phyloP scores from a whole-genome alignment of 768 basidiomycete genomes.

The Rhodotorula toruloides region DNA sequence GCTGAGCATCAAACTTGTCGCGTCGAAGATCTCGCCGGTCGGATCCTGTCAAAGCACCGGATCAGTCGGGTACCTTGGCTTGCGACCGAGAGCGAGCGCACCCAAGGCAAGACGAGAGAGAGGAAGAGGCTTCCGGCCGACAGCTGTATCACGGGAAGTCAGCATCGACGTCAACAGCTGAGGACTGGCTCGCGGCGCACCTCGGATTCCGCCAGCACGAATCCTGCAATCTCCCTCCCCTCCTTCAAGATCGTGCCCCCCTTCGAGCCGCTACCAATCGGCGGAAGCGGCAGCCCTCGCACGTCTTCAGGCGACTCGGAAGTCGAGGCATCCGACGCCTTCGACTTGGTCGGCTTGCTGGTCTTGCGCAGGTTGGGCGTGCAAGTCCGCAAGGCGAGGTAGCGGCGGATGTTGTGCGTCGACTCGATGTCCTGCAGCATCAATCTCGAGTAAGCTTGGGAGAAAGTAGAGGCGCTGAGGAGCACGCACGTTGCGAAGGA shows the following conservation, averaged over 20 bases:
- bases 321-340: not conserved
- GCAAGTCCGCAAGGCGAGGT: conserved; percentile 26
- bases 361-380: conserved; percentile 34
- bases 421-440: conserved; percentile 3
- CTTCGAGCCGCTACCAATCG: not conserved
- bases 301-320: not conserved
- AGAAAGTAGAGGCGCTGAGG: not conserved
- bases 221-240: conserved; percentile 30
- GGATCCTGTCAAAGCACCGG: conserved; percentile 7
- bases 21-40: conserved; percentile 32
- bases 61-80: too few species aligned
- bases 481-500: conserved; percentile 20
- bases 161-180: not conserved
- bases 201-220: conserved; percentile 30
- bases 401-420: conserved; percentile 2
- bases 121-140: conserved; percentile 21
- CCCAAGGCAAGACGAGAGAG: conserved; percentile 31
- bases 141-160: not conserved
- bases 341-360: not conserved
- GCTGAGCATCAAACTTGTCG: conserved; percentile 25
- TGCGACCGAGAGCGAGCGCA: not conserved
- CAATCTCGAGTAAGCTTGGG: not conserved
- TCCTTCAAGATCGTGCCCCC: conserved; percentile 4
- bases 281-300: too few species aligned
- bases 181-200: not conserved